A percentile compares a stretch with the other conserved stretches of the same genome.
Conservation (phyloP, 805 yeast genomes). For the Candida easanensis region DNA sequence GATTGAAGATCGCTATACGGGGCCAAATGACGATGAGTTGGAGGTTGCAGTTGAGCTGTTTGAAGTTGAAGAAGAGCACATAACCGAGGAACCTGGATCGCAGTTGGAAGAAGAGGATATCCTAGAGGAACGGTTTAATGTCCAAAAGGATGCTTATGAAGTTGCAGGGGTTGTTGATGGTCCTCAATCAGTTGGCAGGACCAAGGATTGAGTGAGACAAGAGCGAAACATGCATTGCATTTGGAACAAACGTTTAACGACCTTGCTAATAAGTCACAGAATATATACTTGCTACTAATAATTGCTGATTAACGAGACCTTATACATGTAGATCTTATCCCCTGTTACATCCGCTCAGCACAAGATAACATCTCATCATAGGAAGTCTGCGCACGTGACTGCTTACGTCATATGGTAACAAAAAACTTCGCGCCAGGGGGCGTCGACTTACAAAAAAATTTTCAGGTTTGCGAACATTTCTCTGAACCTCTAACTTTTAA, state of each 20-base stretch:
- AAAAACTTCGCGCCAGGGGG: background rate
- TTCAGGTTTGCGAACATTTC: background rate
- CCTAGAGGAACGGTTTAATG: background rate
- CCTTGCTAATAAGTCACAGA: background rate
- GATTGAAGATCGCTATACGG: conserved; percentile 19
- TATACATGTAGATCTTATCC: too few species aligned
- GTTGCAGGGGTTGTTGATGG: background rate
- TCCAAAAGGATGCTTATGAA: background rate
- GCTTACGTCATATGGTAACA: background rate
- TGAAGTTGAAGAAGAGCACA: conserved; percentile 5
- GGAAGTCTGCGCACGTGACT: background rate
- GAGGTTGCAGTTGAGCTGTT: background rate
- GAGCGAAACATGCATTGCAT: background rate
- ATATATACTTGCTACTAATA: background rate
- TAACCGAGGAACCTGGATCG: background rate
- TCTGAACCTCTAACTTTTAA: too few species aligned
- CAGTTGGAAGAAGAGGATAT: background rate
- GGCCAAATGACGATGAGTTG: conserved; percentile 8
- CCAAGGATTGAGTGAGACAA: background rate
- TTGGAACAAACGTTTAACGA: too few species aligned
- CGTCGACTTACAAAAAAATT: background rate
- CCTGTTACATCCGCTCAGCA: too few species aligned
- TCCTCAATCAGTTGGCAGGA: background rate
- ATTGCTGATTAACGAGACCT: background rate
- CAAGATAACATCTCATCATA: too few species aligned